A percentile compares a stretch with the other conserved stretches of the same genome.
Conservation (phyloP, 1,284 basidiomycete species). For the Takashimella koratensis region DNA sequence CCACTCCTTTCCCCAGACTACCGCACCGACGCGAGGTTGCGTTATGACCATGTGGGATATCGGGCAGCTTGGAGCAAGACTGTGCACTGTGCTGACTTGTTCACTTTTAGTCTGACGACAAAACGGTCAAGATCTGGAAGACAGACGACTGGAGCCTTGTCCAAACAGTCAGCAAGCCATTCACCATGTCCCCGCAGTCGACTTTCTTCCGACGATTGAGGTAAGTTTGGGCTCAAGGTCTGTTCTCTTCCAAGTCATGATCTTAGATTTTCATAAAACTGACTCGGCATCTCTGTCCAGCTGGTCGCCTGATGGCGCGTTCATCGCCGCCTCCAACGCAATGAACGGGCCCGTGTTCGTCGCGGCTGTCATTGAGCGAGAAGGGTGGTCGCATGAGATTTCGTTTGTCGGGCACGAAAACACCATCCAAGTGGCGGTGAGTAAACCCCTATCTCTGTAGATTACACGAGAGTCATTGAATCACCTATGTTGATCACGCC, state of each 20-base stretch:
- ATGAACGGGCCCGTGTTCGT: constrained; percentile 98
- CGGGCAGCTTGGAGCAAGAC: no score
- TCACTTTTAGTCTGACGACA: constrained; percentile 76
- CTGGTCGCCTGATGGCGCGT: constrained; percentile 98
- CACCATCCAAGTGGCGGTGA: constrained; percentile 89
- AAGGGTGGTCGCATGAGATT: constrained; percentile 81
- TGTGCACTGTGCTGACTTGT: no score
- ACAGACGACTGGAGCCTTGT: constrained; percentile 88
- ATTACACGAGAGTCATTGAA: constrained; percentile 5
- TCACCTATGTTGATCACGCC: background rate
- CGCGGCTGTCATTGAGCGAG: constrained; percentile 85
- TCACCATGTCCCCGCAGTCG: constrained; percentile 87
- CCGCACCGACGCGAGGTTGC: no score
- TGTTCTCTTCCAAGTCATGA: no score
- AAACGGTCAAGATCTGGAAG: constrained; percentile 93
- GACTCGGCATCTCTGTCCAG: no score
- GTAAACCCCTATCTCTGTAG: constrained; percentile 46
- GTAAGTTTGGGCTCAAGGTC: constrained; percentile 55
- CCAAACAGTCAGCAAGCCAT: constrained; percentile 79
- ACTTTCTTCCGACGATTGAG: constrained; percentile 92
- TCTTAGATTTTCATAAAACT: no score
- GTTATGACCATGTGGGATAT: no score
- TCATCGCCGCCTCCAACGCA: constrained; percentile 94
- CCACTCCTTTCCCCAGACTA: no score
- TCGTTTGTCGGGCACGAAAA: constrained; percentile 96